Conservation (phyloP, 2,329 filamentous ascomycete genomes). For the Trichophyton simii region DNA sequence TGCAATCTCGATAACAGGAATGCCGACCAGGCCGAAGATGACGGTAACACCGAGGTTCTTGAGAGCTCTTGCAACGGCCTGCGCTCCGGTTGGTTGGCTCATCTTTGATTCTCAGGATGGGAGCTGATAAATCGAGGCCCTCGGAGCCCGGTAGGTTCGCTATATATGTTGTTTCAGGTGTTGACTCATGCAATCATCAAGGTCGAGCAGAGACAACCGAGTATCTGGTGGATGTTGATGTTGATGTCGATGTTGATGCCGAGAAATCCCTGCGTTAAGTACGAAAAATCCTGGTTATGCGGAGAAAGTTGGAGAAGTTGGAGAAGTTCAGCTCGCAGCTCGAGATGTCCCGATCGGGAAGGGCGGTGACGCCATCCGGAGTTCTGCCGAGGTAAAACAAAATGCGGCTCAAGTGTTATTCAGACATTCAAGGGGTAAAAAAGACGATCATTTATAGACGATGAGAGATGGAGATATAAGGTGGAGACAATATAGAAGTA, state of each 20-base stretch:
- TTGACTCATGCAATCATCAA: neutral
- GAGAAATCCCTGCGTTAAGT: neutral
- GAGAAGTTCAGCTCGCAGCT: neutral
- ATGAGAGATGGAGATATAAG: neutral
- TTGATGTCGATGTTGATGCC: neutral
- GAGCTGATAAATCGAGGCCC: too few species aligned
- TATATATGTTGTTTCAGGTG: neutral
- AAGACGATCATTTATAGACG: neutral
- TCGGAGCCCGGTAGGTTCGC: neutral
- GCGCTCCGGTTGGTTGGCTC: constrained; percentile 26
- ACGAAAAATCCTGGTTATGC: neutral
- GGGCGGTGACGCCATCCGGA: neutral
- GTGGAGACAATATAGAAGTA: neutral
- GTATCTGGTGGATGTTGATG: neutral
- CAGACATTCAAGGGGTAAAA: neutral
- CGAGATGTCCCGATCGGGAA: constrained; percentile 1
- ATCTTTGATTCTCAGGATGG: neutral
- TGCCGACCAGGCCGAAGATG: constrained; percentile 44
- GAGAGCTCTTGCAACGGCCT: constrained; percentile 38
- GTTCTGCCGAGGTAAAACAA: neutral
- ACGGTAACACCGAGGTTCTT: constrained; percentile 38
- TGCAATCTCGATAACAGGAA: constrained; percentile 45
- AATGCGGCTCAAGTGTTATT: neutral
- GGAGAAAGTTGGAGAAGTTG: constrained; percentile 5
- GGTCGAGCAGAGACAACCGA: neutral